These are phyloP conservation scores for Eragrostis tef DNA, from an alignment of 202 grass and related monocot species.

Conservation along the genomic window DNA sequence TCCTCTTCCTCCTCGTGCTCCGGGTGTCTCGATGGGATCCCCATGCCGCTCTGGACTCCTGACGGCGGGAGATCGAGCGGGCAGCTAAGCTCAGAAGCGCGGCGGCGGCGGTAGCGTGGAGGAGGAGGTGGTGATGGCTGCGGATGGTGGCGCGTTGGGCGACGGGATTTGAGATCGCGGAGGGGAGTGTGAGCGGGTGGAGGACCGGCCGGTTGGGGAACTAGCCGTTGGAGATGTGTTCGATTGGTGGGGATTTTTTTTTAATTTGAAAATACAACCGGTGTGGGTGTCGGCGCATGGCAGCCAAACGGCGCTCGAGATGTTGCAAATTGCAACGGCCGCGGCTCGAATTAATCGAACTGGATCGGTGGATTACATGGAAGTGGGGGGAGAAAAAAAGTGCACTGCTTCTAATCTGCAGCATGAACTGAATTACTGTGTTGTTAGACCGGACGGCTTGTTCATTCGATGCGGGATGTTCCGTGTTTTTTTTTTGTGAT, in stretches of 20 bases:
- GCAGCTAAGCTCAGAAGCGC: not conserved
- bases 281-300: slow-evolving; percentile 14
- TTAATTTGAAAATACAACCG: slow-evolving; percentile 5
- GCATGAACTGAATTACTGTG: slow-evolving; percentile 3
- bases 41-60: slow-evolving; percentile 33
- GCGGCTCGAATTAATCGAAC: not conserved
- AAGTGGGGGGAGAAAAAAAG: not conserved
- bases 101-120: not conserved
- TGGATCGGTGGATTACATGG: not conserved
- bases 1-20: slow-evolving; percentile 20
- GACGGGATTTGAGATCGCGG: slow-evolving; percentile 45
- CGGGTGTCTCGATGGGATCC: slow-evolving; percentile 43
- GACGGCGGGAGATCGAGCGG: not conserved
- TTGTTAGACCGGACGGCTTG: too few relatives aligned
- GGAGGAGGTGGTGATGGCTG: not conserved
- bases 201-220: slow-evolving; percentile 30
- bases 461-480: not conserved
- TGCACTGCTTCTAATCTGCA: not conserved
- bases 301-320: not conserved
- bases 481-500: too few relatives aligned
- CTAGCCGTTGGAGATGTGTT: slow-evolving; percentile 69
- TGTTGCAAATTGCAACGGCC: slow-evolving; percentile 15
- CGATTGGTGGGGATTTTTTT: not conserved
- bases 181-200: not conserved
- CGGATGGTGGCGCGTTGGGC: slow-evolving; percentile 19